A percentile compares a stretch with the other conserved stretches of the same genome.
Conservation (phyloP, 2,329 filamentous ascomycete species). For the Neonectria coccinea region DNA sequence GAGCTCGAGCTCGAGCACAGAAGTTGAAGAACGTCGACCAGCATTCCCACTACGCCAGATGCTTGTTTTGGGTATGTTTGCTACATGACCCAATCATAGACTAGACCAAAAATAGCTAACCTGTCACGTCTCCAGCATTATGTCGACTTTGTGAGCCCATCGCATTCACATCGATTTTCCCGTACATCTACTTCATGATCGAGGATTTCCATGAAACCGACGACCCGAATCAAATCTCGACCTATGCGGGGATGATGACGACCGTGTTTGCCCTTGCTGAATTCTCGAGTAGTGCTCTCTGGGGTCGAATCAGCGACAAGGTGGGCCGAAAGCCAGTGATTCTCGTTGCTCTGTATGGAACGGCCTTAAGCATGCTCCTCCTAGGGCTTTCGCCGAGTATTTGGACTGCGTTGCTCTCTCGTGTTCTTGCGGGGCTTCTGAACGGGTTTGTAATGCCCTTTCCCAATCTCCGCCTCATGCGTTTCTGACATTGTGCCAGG, state of each 20-base stretch:
- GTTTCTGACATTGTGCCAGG: slow-evolving; percentile 54
- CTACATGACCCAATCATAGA: neutral
- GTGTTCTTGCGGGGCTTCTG: slow-evolving; percentile 88
- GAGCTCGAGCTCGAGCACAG: neutral
- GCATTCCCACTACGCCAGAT: slow-evolving; percentile 60
- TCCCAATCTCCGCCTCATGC: neutral
- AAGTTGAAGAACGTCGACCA: slow-evolving; percentile 28
- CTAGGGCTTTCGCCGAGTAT: slow-evolving; percentile 92
- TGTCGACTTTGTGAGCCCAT: slow-evolving; percentile 98
- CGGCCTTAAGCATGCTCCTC: slow-evolving; percentile 90
- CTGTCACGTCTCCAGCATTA: slow-evolving; percentile 68
- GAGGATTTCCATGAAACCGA: slow-evolving; percentile 88
- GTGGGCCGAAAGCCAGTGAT: slow-evolving; percentile 94
- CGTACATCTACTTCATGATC: slow-evolving; percentile 98
- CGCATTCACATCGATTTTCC: slow-evolving; percentile 99
- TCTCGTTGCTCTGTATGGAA: slow-evolving; percentile 87
- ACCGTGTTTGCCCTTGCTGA: slow-evolving; percentile 96
- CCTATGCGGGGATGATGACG: slow-evolving; percentile 96
- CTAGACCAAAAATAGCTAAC: slow-evolving; percentile 22
- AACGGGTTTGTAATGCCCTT: slow-evolving; percentile 76
- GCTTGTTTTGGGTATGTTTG: slow-evolving; percentile 61
- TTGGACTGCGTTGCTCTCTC: slow-evolving; percentile 83
- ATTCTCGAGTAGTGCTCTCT: slow-evolving; percentile 90
- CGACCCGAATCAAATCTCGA: slow-evolving; percentile 81
- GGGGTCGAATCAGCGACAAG: slow-evolving; percentile 91